phyloP scores from a whole-genome alignment of 2,329 filamentous ascomycete genomes.

The Trichoderma koningii region DNA sequence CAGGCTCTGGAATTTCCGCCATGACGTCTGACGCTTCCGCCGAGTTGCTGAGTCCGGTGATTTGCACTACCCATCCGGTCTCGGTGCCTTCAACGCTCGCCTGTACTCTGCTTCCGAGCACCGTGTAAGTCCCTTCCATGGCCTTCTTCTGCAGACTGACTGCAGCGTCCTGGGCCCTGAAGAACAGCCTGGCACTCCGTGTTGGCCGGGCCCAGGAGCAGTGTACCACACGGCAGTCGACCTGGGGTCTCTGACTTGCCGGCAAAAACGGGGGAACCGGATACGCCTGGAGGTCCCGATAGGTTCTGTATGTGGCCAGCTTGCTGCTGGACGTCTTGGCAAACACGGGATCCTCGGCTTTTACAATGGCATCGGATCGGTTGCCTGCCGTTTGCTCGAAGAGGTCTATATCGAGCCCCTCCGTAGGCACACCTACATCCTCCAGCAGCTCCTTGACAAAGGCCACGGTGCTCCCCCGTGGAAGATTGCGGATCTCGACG shows the following conservation, averaged over 20 bases:
- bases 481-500: conserved; percentile 39
- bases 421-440: neutral
- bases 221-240: conserved; percentile 41
- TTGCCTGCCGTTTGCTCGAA: neutral
- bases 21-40: conserved; percentile 1
- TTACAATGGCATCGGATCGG: conserved; percentile 3
- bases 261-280: conserved; percentile 30
- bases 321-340: conserved; percentile 7
- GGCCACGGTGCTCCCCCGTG: conserved; percentile 28
- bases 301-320: neutral
- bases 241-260: conserved; percentile 33
- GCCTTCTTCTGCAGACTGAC: neutral
- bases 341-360: conserved; percentile 11
- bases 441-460: neutral
- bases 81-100: neutral
- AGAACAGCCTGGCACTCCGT: conserved; percentile 37
- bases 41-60: neutral
- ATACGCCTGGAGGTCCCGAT: neutral
- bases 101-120: neutral
- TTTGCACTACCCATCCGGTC: neutral
- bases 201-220: conserved; percentile 43
- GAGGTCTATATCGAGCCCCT: neutral
- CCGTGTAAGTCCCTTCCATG: neutral
- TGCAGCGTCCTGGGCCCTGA: conserved; percentile 28
- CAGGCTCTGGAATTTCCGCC: neutral